Base-by-base conservation (phyloP, 495 filamentous ascomycete species). In the Bacidia rubella region DNA sequence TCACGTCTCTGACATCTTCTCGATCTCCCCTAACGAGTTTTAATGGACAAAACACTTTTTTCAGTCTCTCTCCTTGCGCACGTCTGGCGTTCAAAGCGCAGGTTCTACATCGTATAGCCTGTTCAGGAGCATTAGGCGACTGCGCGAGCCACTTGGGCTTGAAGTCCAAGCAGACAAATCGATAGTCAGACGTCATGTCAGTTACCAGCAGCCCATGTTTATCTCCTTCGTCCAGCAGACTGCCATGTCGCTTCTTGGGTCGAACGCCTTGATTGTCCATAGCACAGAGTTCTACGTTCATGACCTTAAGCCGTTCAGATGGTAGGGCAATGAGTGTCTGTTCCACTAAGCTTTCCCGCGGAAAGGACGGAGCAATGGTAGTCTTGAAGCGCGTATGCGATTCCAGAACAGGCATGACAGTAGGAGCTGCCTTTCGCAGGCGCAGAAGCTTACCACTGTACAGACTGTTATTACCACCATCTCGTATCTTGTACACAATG, bases 81-180 rank as follows among this genome's bases (percentile, higher is more conserved):
- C 46, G 10, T 66, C 67, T 73, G 7, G 81, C 80, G 40, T 81
- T 70, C 19, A 87, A 63, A 2, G 92, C 92, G 64, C 92, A 98
- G 1, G 85, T 95, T 3, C 92, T 82, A 65, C 92, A 98, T 22
- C 89, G 73, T 20, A 62, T 74, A 15, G 85, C 75, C 3, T 66
- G 57, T 0, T 58, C 4, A 1, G 88, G 89, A 0, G 90, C 90
- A 22, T 78, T 79, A 1, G 85, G 87, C 0, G 86, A 92, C 57
- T 90, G 90, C 4, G 74, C 62, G 1, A 96, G 77, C 92, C 92
- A 98, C 65, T 98, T 98, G 4, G 90, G 88, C 61, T 98, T 98
- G 59, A 97, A 80, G 64, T 98, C 86, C 0, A 72, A 65, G 25
- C n/a, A n/a, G n/a, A n/a, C n/a, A n/a, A n/a, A n/a, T n/a, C n/a